These are phyloP conservation scores for Athelia sp. DNA, from an alignment of 1,284 basidiomycete genomes.

Conservation along the genomic window DNA sequence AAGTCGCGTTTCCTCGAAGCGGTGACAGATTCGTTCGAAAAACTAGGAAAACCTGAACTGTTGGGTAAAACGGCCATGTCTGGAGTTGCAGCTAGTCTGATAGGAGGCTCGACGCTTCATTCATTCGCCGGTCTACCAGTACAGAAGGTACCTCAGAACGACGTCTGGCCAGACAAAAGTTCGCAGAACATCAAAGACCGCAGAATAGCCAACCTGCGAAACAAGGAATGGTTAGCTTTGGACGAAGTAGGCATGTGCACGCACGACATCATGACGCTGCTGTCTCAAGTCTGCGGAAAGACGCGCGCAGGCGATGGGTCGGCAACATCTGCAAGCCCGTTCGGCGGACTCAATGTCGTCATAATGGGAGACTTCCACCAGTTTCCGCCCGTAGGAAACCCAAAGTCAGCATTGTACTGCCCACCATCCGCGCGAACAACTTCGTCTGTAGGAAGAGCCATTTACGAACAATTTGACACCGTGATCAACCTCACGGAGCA, in stretches of 20 bases:
- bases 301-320: neutral
- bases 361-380: conserved; percentile 33
- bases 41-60: neutral
- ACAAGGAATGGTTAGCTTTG: neutral
- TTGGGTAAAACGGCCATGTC: conserved; percentile 24
- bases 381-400: conserved; percentile 27
- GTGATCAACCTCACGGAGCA: conserved; percentile 27
- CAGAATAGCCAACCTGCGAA: neutral
- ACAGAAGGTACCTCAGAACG: neutral
- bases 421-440: conserved; percentile 4
- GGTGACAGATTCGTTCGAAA: conserved; percentile 21
- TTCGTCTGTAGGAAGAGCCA: conserved; percentile 13
- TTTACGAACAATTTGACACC: conserved; percentile 27
- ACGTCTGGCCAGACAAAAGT: neutral
- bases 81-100: conserved; percentile 27
- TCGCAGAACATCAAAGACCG: neutral
- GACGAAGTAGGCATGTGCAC: neutral
- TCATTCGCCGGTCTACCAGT: conserved; percentile 10
- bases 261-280: neutral
- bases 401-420: conserved; percentile 20
- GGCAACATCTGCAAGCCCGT: conserved; percentile 4
- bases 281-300: neutral
- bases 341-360: conserved; percentile 26
- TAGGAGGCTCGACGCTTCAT: conserved; percentile 28
- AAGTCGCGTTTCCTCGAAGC: conserved; percentile 27